A percentile compares a stretch with the other conserved stretches of the same genome.
These are phyloP conservation scores for Gossypium davidsonii DNA, from an alignment of 441 rosid species.

Conservation along the genomic window DNA sequence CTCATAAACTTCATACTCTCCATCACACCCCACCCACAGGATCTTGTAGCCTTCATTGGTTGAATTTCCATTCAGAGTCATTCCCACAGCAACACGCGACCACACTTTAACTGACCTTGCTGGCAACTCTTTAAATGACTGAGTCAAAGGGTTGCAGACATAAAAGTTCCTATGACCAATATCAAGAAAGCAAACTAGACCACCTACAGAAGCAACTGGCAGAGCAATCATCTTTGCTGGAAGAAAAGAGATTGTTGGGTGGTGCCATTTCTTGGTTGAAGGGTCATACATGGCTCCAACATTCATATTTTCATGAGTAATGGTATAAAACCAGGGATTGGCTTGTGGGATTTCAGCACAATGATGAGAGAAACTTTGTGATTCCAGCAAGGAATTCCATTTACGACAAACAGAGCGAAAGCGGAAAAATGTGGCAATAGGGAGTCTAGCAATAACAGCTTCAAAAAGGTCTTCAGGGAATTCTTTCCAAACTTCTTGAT, in stretches of 20 bases:
- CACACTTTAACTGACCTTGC: slow-evolving; percentile 77
- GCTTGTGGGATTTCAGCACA: slow-evolving; percentile 52
- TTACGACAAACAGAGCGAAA: slow-evolving; percentile 78
- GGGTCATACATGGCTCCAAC: slow-evolving; percentile 89
- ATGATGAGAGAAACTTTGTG: slow-evolving; percentile 74
- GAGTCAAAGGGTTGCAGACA: slow-evolving; percentile 83
- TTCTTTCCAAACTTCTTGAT: slow-evolving; percentile 77
- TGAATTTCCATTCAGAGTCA: slow-evolving; percentile 62
- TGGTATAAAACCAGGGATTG: slow-evolving; percentile 86
- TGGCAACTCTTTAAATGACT: slow-evolving; percentile 75
- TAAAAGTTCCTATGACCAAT: slow-evolving; percentile 79
- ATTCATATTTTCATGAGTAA: slow-evolving; percentile 73
- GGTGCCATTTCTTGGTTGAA: slow-evolving; percentile 77
- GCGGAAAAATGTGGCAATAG: slow-evolving; percentile 71
- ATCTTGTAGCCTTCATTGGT: slow-evolving; percentile 63
- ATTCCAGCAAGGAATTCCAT: slow-evolving; percentile 72
- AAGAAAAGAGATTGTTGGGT: slow-evolving; percentile 61
- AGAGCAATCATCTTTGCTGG: slow-evolving; percentile 62
- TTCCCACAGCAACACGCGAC: slow-evolving; percentile 90
- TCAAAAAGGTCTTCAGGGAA: slow-evolving; percentile 94
- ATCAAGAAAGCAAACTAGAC: slow-evolving; percentile 92
- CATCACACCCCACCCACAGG: slow-evolving; percentile 83
- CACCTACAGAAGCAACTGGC: slow-evolving; percentile 96
- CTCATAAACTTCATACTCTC: slow-evolving; percentile 83
- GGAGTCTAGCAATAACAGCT: slow-evolving; percentile 86